Conservation (phyloP, 176 grass and related monocot genomes). For the Zoysia pacifica region DNA sequence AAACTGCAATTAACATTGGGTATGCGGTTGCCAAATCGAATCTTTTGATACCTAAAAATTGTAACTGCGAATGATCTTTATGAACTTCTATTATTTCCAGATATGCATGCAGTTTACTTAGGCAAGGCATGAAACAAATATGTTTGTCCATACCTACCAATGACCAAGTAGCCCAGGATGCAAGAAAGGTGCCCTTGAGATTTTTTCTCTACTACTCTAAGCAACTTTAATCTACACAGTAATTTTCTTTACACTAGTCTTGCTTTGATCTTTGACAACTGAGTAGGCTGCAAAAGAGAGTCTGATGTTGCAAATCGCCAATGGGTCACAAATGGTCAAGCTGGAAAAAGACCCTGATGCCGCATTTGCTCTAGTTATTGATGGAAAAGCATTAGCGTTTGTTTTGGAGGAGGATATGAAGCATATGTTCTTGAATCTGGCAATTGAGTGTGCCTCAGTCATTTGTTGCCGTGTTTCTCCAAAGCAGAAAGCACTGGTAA, state of each 20-base stretch:
- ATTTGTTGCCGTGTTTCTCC: constrained; percentile 97
- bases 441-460: constrained; percentile 92
- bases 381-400: constrained; percentile 87
- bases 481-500: constrained; percentile 97
- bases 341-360: constrained; percentile 94
- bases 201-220: constrained; percentile 30
- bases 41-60: constrained; percentile 26
- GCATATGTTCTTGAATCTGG: constrained; percentile 85
- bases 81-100: constrained; percentile 59
- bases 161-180: constrained; percentile 78
- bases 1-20: constrained; percentile 99
- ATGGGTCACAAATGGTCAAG: constrained; percentile 91
- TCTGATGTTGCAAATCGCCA: constrained; percentile 83
- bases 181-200: constrained; percentile 66
- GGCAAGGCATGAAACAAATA: constrained; percentile 95
- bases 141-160: constrained; percentile 57
- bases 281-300: constrained; percentile 84
- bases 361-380: constrained; percentile 98
- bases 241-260: constrained; percentile 58
- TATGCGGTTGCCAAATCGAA: constrained; percentile 45
- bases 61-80: constrained; percentile 16
- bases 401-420: constrained; percentile 91
- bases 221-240: constrained; percentile 39
- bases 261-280: constrained; percentile 60
- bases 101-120: constrained; percentile 96